A percentile compares a stretch with the other conserved stretches of the same genome.
phyloP scores from a whole-genome alignment of 2,329 filamentous ascomycete species.

The Exophiala phaeomuriformis region DNA sequence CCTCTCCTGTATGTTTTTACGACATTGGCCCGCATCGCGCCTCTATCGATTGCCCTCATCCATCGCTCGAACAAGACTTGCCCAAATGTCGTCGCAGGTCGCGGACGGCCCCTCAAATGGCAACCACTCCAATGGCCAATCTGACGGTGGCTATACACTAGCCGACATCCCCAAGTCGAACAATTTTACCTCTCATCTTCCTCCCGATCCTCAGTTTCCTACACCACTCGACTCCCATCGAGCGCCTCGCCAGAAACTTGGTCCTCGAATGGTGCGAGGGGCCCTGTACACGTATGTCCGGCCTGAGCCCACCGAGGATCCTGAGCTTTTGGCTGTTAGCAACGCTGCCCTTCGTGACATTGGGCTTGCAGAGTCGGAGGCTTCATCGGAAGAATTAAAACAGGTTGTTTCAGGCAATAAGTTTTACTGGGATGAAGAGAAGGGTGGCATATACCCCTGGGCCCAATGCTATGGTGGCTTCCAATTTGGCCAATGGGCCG shows the following conservation, averaged over 20 bases:
- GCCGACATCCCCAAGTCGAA: constrained; percentile 56
- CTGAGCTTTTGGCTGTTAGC: constrained; percentile 76
- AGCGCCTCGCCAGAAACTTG: constrained; percentile 67
- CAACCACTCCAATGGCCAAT: constrained; percentile 3
- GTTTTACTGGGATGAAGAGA: constrained; percentile 65
- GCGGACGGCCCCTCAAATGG: constrained; percentile 20
- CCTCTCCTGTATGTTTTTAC: constrained; percentile 19
- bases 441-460: constrained; percentile 89
- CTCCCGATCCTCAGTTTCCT: constrained; percentile 68
- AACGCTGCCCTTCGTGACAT: constrained; percentile 70
- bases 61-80: constrained; percentile 33
- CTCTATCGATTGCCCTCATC: constrained; percentile 9
- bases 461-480: constrained; percentile 85
- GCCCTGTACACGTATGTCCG: constrained; percentile 88
- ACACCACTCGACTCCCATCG: constrained; percentile 75
- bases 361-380: constrained; percentile 63
- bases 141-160: constrained; percentile 26
- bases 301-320: constrained; percentile 62
- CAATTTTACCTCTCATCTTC: constrained; percentile 59
- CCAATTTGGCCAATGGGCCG: constrained; percentile 77
- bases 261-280: constrained; percentile 73
- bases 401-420: constrained; percentile 74
- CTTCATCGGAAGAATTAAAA: constrained; percentile 64
- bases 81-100: constrained; percentile 42
- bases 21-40: constrained; percentile 4